Conservation (phyloP, 73 alveolate species). For the Symbiodinium pilosum region DNA sequence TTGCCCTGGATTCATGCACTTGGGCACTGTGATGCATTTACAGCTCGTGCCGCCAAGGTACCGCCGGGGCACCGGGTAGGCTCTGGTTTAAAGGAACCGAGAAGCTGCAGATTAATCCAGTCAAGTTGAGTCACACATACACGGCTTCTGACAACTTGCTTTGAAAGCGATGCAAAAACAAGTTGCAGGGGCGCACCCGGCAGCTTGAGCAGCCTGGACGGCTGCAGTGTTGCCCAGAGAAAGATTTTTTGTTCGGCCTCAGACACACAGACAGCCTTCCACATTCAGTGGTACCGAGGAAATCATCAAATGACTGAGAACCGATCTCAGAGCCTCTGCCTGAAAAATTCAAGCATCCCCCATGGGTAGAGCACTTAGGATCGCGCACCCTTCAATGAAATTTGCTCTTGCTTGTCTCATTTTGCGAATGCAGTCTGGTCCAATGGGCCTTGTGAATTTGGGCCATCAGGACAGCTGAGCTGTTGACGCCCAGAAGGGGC, state of each 20-base stretch:
- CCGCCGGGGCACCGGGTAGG: neutral
- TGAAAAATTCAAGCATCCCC: neutral
- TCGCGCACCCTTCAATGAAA: no score
- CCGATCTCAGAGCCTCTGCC: constrained; percentile 12
- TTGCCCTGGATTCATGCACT: no score
- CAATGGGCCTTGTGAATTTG: constrained; percentile 42
- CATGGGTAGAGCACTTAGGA: no score
- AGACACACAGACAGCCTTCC: neutral
- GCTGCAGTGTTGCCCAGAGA: constrained; percentile 89
- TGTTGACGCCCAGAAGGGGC: constrained; percentile 91
- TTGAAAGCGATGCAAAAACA: neutral
- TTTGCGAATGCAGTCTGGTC: neutral
- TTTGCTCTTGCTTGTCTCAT: neutral
- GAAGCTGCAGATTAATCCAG: neutral
- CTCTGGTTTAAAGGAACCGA: neutral
- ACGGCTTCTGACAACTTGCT: neutral
- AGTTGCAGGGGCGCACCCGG: constrained; percentile 48
- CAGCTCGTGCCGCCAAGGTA: neutral
- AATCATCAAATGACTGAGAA: no score
- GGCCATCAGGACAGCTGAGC: constrained; percentile 72
- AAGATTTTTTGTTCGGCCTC: constrained; percentile 65
- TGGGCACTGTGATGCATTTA: no score
- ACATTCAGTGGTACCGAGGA: no score
- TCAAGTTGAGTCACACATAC: no score
- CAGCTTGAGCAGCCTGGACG: constrained; percentile 74